Evolutionary conservation across 192 early-diverging fungal genomes (phyloP).

Genomic region (Backusella australiensis): DNA sequence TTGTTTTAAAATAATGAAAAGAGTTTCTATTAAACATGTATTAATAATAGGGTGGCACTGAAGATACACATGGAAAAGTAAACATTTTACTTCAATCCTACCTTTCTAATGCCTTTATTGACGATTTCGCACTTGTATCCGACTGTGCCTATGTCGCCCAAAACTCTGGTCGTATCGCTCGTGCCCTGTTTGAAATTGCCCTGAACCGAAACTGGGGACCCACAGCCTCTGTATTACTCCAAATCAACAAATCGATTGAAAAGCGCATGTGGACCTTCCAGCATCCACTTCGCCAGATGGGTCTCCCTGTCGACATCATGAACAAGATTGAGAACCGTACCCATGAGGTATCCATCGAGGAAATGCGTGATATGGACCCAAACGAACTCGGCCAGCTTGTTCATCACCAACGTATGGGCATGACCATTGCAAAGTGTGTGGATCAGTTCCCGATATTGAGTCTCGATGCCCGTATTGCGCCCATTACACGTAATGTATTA

Average conservation of each 20-base stretch:
- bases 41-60: conserved; percentile 67
- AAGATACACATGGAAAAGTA: conserved; percentile 86
- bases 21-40: background rate
- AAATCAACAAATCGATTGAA: conserved; percentile 96
- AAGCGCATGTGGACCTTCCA: conserved; percentile 94
- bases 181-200: conserved; percentile 96
- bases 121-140: conserved; percentile 94
- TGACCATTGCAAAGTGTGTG: conserved; percentile 68
- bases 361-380: conserved; percentile 85
- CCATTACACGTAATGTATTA: conserved; percentile 93
- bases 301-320: conserved; percentile 83
- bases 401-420: conserved; percentile 76
- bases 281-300: conserved; percentile 91
- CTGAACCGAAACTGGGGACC: conserved; percentile 91
- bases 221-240: conserved; percentile 77
- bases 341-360: conserved; percentile 84
- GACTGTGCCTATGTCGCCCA: conserved; percentile 94
- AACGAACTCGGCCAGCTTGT: conserved; percentile 88
- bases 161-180: conserved; percentile 88
- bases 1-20: background rate
- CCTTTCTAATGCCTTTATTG: conserved; percentile 73
- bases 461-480: conserved; percentile 79
- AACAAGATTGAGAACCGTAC: conserved; percentile 74
- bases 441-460: conserved; percentile 84
- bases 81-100: conserved; percentile 92